Base-by-base conservation (phyloP, 148 eudicot genomes). In the Rhododendron griersonianum region DNA sequence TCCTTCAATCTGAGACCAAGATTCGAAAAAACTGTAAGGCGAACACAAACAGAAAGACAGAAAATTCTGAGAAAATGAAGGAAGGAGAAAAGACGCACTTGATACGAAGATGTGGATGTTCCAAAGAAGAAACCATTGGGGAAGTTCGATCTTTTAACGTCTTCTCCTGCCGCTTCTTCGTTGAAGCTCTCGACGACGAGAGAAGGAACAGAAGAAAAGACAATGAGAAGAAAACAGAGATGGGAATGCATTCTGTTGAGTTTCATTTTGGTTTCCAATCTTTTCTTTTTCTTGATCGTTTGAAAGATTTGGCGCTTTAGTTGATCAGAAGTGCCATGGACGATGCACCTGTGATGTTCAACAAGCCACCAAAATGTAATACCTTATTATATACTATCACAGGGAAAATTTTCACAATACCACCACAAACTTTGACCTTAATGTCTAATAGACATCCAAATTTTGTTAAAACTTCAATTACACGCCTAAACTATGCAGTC, bases 1-100 rank as follows among this genome's bases (percentile, higher is more conserved):
- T 81, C 98, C 97, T 89, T 93, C 97, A 48, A 93, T 87, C 97
- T 94, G 77, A 55, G 76, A 84, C 47, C 37, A 67, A 19, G 7
- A 78, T 57, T 30, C 0, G n/a, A 30, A 30, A 51, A 11, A 51
- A 11, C 19, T 55, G 0, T 19, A 63, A 63, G 71, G 30, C 28
- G 8, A 23, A n/a, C 8, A 2, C 13, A 23, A 23, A 63, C 3
- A 23, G 28, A 23, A 7, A 21, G 67, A n/a, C 28, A 8, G 71
- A 23, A n/a, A 23, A 23, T 63, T 9, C 11, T 8, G 28, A 23
- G 71, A 63, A 23, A 63, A 23, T 63, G 71, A 63, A 61, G n/a
- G 9, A 63, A 63, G 30, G 19, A 23, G 30, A 63, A 63, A n/a
- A 63, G 28, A 63, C 28, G 7, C 1, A 63, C 71, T 63, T 63